Base-by-base conservation (phyloP, 2,329 filamentous ascomycete genomes). In the Tolypocladium guangdongense region DNA sequence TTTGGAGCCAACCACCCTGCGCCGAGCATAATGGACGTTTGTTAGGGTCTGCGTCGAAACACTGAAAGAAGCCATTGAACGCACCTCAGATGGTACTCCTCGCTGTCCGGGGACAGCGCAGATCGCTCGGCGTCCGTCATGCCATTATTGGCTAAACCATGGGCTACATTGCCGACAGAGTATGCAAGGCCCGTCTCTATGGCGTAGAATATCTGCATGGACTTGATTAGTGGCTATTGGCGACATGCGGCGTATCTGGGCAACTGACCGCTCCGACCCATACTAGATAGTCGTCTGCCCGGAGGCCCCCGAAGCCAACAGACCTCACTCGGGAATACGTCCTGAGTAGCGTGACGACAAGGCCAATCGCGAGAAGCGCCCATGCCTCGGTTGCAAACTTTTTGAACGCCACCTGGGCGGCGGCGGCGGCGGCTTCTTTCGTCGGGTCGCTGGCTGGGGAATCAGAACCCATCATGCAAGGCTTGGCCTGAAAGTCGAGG, bases 231-330 rank as follows among this genome's bases (percentile, higher is more conserved):
- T 5, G 16, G 16, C 7, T n/a, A 22, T 18, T 30, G 41, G 18
- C 12, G 14, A 30, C 2, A n/a, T 6, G 7, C 33, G 22, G 10
- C 7, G 24, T 12, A 36, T 49, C 18, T 36, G 27, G 11, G n/a
- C 11, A 33, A 57, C 65, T 51, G 49, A 82, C 77, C 55, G 72
- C 71, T 6, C 75, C 79, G 20, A 81, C n/a, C 46, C 76, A 64
- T 66, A 83, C 80, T 33, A 85, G 61, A 59, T 79, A 83, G 56
- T 86, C 82, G 62, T 84, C 82, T 1, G 73, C 68, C 57, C 74
- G 71, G 53, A 84, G 73, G n/a, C 72, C 70, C 53, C 64, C 67
- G 38, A 74, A 66, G 16, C 81, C 80, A 2, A 75, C 74, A 12
- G 69, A 65, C 35, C 63, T 68, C 58, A 76, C 68, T 48, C 82